Percentiles rank a stretch among this genome's conserved stretches.
Conservation (phyloP, 805 yeast species). For the Saccharomycopsis vini region DNA sequence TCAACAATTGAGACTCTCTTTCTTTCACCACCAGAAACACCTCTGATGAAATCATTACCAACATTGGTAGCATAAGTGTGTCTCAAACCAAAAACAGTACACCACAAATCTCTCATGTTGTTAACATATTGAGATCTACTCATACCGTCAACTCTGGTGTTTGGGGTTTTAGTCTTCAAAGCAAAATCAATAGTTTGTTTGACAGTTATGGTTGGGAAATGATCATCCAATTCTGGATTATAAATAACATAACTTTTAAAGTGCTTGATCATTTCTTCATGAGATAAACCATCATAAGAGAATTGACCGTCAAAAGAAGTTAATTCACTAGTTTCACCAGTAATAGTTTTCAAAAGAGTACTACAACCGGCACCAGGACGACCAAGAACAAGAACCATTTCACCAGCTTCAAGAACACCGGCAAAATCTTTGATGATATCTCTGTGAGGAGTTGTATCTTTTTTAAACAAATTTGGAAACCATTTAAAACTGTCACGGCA, state of each 20-base stretch:
- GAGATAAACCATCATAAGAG: slow-evolving; percentile 52
- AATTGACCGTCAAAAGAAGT: slow-evolving; percentile 45
- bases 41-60: slow-evolving; percentile 60
- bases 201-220: slow-evolving; percentile 70
- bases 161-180: slow-evolving; percentile 59
- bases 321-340: slow-evolving; percentile 36
- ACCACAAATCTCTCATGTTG: slow-evolving; percentile 31
- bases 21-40: slow-evolving; percentile 67
- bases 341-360: slow-evolving; percentile 36
- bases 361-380: slow-evolving; percentile 61
- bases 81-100: slow-evolving; percentile 43
- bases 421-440: slow-evolving; percentile 32
- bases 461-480: slow-evolving; percentile 30
- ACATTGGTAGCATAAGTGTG: slow-evolving; percentile 57
- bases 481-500: slow-evolving; percentile 30
- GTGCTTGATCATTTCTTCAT: slow-evolving; percentile 47
- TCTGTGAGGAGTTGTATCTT: slow-evolving; percentile 22
- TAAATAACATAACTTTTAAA: slow-evolving; percentile 51
- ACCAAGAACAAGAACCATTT: slow-evolving; percentile 43
- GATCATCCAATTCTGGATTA: slow-evolving; percentile 58
- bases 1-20: slow-evolving; percentile 66
- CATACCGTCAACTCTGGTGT: slow-evolving; percentile 33
- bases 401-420: slow-evolving; percentile 40
- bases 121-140: slow-evolving; percentile 40
- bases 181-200: slow-evolving; percentile 67